These are phyloP conservation scores for Aschersonia sp. DNA, from an alignment of 2,329 filamentous ascomycete genomes.

Conservation along the genomic window DNA sequence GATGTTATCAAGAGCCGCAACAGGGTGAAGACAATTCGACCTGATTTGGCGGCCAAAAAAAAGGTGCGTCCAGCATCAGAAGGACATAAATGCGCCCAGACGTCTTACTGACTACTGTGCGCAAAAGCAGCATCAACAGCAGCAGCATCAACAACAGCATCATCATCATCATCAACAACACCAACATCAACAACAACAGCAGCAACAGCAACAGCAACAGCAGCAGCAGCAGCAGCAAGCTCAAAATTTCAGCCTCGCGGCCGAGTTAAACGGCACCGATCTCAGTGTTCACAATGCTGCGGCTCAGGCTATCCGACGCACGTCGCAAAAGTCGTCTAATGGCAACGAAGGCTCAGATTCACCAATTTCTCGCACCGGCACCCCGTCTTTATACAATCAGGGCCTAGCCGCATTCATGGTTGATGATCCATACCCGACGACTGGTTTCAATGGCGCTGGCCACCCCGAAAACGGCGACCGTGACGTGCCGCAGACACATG, in stretches of 20 bases:
- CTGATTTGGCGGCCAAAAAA: slow-evolving; percentile 66
- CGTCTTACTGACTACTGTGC: background rate
- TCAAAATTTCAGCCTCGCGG: slow-evolving; percentile 22
- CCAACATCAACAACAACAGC: slow-evolving; percentile 10
- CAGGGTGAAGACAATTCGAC: slow-evolving; percentile 75
- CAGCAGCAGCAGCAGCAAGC: slow-evolving; percentile 23
- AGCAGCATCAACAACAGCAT: slow-evolving; percentile 1
- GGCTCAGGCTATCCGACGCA: slow-evolving; percentile 37
- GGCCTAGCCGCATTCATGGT: slow-evolving; percentile 71
- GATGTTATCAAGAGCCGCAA: slow-evolving; percentile 99
- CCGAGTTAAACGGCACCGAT: slow-evolving; percentile 45
- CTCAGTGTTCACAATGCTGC: slow-evolving; percentile 33
- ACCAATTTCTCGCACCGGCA: slow-evolving; percentile 65
- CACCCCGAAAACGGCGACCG: slow-evolving; percentile 37
- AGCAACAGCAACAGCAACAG: slow-evolving; percentile 19
- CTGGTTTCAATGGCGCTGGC: slow-evolving; percentile 14
- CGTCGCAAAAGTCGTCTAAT: slow-evolving; percentile 57
- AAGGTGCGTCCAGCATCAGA: slow-evolving; percentile 43
- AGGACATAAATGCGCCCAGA: background rate
- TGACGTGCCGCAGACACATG: slow-evolving; percentile 62
- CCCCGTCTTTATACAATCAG: slow-evolving; percentile 59
- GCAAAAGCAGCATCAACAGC: background rate
- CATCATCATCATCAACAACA: background rate
- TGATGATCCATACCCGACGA: slow-evolving; percentile 50
- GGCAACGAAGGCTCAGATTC: slow-evolving; percentile 64